These are phyloP conservation scores for Leccinum rimulosum DNA, from an alignment of 768 basidiomycete genomes.

Conservation along the genomic window DNA sequence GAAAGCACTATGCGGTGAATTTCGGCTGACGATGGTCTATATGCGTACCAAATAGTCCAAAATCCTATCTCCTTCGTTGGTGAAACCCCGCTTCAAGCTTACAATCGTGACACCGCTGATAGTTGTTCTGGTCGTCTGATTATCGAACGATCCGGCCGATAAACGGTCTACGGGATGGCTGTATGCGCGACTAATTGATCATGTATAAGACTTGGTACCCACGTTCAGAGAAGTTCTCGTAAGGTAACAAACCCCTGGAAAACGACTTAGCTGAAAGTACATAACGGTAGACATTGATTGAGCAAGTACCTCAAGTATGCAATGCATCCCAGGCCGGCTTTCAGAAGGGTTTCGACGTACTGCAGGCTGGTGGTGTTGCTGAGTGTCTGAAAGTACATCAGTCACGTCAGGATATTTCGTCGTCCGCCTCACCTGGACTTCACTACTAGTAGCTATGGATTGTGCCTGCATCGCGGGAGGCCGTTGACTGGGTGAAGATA, in stretches of 20 bases:
- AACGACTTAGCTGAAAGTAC: constrained; percentile 10
- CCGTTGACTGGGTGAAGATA: background rate
- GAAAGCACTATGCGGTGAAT: constrained; percentile 3
- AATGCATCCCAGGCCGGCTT: constrained; percentile 73
- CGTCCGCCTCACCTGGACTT: constrained; percentile 22
- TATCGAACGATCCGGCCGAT: constrained; percentile 39
- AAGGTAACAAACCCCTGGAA: constrained; percentile 67
- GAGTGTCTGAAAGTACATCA: constrained; percentile 38
- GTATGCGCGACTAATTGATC: background rate
- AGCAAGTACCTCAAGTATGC: constrained; percentile 62
- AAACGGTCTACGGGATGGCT: constrained; percentile 21
- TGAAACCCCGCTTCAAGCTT: constrained; percentile 70
- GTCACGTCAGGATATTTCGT: background rate
- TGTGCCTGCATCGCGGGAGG: constrained; percentile 26
- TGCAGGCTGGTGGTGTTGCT: constrained; percentile 61
- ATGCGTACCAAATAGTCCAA: constrained; percentile 72
- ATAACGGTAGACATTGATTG: background rate
- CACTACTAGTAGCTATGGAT: constrained; percentile 12
- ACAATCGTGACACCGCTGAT: constrained; percentile 72
- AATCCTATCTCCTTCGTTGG: constrained; percentile 79
- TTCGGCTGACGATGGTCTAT: constrained; percentile 13
- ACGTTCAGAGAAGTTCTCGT: constrained; percentile 78
- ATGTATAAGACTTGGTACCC: constrained; percentile 4
- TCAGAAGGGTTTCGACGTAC: constrained; percentile 69
- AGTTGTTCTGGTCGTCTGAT: constrained; percentile 35